A percentile compares a stretch with the other conserved stretches of the same genome.
These are phyloP conservation scores for Abelmoschus esculentus DNA, from an alignment of 345 rosid species.

Conservation along the genomic window DNA sequence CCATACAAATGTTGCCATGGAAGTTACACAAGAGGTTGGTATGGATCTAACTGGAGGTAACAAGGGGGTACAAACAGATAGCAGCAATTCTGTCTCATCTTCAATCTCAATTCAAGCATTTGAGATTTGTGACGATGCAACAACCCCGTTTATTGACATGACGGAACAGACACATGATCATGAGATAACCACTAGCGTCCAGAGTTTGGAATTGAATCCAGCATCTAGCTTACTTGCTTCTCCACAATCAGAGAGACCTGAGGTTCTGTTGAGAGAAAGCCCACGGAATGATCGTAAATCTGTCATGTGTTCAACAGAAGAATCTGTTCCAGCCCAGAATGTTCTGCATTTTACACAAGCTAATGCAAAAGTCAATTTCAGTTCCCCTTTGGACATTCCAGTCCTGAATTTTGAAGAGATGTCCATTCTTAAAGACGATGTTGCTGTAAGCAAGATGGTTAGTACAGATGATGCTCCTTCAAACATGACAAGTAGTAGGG, in stretches of 20 bases:
- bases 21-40: constrained; percentile 30
- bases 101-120: constrained; percentile 66
- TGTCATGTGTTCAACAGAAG: constrained; percentile 26
- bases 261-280: constrained; percentile 24
- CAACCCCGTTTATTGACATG: constrained; percentile 52
- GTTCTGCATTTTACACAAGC: constrained; percentile 10
- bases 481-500: constrained; percentile 14
- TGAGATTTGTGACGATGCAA: constrained; percentile 74
- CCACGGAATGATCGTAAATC: constrained; percentile 23
- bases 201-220: constrained; percentile 30
- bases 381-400: constrained; percentile 15
- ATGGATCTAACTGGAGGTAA: constrained; percentile 33
- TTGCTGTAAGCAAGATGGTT: constrained; percentile 26
- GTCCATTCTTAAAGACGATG: constrained; percentile 22
- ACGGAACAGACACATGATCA: constrained; percentile 35
- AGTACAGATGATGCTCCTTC: constrained; percentile 17
- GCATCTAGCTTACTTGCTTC: constrained; percentile 23
- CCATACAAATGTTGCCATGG: constrained; percentile 22
- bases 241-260: constrained; percentile 24
- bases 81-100: constrained; percentile 71
- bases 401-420: constrained; percentile 30
- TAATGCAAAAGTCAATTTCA: constrained; percentile 23
- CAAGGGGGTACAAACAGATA: constrained; percentile 54
- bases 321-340: constrained; percentile 26
- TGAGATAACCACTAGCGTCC: constrained; percentile 26